Evolutionary conservation across 2,329 filamentous ascomycete species (phyloP).

Genomic region (Aureobasidium lini): DNA sequence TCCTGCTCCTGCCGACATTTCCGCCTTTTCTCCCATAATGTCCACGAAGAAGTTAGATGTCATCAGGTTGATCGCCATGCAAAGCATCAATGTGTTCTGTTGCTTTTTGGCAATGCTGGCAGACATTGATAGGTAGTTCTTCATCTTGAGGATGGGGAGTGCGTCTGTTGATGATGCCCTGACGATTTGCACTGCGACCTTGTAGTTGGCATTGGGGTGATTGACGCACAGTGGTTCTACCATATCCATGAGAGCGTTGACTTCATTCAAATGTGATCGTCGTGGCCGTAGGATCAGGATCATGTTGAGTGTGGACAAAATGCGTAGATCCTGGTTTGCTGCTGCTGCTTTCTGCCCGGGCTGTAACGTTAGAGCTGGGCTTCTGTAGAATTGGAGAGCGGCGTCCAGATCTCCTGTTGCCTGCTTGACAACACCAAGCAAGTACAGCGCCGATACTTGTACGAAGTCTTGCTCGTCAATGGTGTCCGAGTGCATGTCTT

Average conservation of each 20-base stretch:
- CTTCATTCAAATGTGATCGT: conserved; percentile 41
- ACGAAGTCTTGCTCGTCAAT: conserved; percentile 11
- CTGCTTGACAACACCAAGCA: conserved; percentile 69
- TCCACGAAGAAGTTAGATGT: conserved; percentile 73
- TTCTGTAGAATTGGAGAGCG: conserved; percentile 61
- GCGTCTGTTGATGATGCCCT: conserved; percentile 56
- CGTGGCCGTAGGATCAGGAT: conserved; percentile 39
- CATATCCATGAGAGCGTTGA: conserved; percentile 54
- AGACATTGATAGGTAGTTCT: conserved; percentile 67
- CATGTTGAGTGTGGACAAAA: conserved; percentile 42
- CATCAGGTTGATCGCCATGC: conserved; percentile 79
- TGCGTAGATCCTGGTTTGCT: conserved; percentile 34
- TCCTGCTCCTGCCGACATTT: conserved; percentile 41
- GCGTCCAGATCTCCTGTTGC: conserved; percentile 63
- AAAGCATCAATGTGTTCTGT: conserved; percentile 71
- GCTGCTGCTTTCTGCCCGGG: conserved; percentile 19
- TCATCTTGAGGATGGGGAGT: conserved; percentile 65
- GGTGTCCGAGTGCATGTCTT: conserved; percentile 17
- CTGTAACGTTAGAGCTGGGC: conserved; percentile 50
- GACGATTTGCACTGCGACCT: conserved; percentile 69
- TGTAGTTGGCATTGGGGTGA: conserved; percentile 67
- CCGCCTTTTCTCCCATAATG: conserved; percentile 58
- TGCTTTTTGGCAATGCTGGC: conserved; percentile 62
- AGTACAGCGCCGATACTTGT: conserved; percentile 44
- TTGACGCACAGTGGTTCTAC: conserved; percentile 60